These are phyloP conservation scores for Penicillium coprophilum DNA, from an alignment of 495 filamentous ascomycete genomes.

Conservation along the genomic window DNA sequence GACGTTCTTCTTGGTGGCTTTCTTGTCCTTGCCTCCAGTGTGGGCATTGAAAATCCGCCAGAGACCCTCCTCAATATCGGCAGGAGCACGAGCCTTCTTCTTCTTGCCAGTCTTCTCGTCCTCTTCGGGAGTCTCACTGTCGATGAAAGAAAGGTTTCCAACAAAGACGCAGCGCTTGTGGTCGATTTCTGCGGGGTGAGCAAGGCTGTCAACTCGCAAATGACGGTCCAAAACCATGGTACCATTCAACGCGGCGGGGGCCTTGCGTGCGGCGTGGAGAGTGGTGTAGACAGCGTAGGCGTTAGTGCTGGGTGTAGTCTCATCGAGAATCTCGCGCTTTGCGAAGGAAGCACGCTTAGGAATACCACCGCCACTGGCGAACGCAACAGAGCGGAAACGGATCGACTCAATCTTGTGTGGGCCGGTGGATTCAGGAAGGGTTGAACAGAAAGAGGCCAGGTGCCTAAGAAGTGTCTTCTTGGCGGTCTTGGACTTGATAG, in stretches of 20 bases:
- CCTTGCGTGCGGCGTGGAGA: constrained; percentile 68
- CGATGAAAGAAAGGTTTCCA: constrained; percentile 93
- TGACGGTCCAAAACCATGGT: constrained; percentile 82
- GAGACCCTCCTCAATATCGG: constrained; percentile 91
- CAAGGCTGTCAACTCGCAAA: constrained; percentile 83
- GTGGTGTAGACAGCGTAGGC: constrained; percentile 89
- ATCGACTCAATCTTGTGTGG: constrained; percentile 80
- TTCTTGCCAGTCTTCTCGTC: constrained; percentile 57
- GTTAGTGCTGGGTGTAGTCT: constrained; percentile 90
- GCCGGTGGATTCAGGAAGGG: constrained; percentile 42
- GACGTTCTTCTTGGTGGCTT: constrained; percentile 63
- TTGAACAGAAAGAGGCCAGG: constrained; percentile 54
- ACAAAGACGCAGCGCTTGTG: constrained; percentile 92
- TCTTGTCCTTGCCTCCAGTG: constrained; percentile 45
- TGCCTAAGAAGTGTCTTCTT: constrained; percentile 76
- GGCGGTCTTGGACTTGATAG: constrained; percentile 75
- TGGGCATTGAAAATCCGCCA: constrained; percentile 76
- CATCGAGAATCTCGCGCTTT: constrained; percentile 74
- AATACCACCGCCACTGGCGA: constrained; percentile 62
- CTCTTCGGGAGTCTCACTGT: constrained; percentile 64
- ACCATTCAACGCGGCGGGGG: constrained; percentile 76
- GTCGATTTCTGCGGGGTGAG: constrained; percentile 80
- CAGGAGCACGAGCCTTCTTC: constrained; percentile 66
- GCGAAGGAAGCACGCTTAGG: constrained; percentile 91
- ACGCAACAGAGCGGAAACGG: constrained; percentile 90